Percentiles rank a stretch among this genome's conserved stretches.
Conservation (phyloP, 2,329 filamentous ascomycete genomes). For the Cadophora malorum region DNA sequence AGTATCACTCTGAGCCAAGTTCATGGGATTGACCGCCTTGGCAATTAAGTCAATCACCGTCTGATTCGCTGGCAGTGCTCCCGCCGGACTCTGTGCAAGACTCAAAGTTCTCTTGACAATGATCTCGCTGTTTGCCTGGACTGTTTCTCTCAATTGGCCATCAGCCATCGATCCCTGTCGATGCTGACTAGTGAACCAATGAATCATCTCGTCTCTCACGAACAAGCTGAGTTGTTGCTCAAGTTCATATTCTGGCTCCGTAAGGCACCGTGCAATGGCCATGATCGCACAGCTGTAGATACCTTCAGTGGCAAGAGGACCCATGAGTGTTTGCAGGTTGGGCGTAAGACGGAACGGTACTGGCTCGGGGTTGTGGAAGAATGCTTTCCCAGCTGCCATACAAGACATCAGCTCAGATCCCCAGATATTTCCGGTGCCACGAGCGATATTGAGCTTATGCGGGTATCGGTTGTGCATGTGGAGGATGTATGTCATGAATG, state of each 20-base stretch:
- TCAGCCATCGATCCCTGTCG: conserved; percentile 65
- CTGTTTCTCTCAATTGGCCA: conserved; percentile 71
- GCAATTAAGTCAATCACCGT: conserved; percentile 94
- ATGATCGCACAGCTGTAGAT: conserved; percentile 96
- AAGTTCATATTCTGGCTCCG: conserved; percentile 87
- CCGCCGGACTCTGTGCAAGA: conserved; percentile 73
- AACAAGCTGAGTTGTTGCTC: conserved; percentile 94
- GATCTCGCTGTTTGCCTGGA: conserved; percentile 85
- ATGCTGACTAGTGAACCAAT: conserved; percentile 88
- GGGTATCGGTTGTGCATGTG: conserved; percentile 97
- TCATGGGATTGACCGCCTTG: conserved; percentile 90
- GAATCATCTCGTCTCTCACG: conserved; percentile 96
- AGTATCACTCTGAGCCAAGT: conserved; percentile 85
- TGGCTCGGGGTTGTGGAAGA: conserved; percentile 93
- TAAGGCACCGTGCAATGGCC: conserved; percentile 93
- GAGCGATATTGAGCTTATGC: conserved; percentile 91
- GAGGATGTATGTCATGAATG: conserved; percentile 98
- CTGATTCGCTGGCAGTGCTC: conserved; percentile 92
- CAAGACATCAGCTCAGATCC: conserved; percentile 91
- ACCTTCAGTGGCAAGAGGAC: conserved; percentile 92
- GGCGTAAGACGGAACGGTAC: conserved; percentile 97
- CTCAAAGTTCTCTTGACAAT: conserved; percentile 91
- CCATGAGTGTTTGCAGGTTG: conserved; percentile 95
- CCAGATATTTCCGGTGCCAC: conserved; percentile 92
- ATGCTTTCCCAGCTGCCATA: conserved; percentile 82